Conservation (phyloP, 2,329 filamentous ascomycete genomes). For the Penicillium hordei region DNA sequence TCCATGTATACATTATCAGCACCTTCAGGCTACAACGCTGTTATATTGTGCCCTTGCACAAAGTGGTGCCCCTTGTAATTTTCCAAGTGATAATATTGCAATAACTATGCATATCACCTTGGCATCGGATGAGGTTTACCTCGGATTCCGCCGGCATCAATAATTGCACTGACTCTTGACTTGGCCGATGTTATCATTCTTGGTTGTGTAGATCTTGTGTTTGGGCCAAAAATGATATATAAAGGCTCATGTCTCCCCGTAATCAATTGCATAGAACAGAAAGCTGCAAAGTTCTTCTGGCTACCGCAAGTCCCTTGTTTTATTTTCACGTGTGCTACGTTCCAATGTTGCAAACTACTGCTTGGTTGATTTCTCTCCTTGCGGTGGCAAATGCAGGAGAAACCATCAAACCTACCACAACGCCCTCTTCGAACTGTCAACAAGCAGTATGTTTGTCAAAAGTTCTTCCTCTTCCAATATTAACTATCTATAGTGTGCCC, state of each 20-base stretch:
- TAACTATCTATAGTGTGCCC: neutral
- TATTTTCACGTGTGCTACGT: no score
- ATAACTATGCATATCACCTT: neutral
- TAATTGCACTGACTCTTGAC: neutral
- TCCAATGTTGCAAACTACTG: neutral
- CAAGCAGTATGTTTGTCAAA: neutral
- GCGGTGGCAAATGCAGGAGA: neutral
- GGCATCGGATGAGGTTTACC: neutral
- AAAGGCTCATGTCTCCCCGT: neutral
- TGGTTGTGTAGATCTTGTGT: neutral
- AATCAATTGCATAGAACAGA: neutral
- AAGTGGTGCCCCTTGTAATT: neutral
- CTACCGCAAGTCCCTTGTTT: neutral
- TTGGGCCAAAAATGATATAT: neutral
- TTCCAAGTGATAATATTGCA: no score
- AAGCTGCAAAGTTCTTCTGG: neutral
- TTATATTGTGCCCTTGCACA: no score
- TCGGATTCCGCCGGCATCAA: neutral
- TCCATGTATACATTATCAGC: no score
- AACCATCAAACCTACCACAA: no score
- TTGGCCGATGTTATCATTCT: neutral
- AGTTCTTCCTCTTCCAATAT: neutral
- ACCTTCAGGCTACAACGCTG: no score
- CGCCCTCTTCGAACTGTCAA: neutral
- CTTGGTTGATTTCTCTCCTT: neutral